These are phyloP conservation scores for Hypoxylon fragiforme DNA, from an alignment of 495 filamentous ascomycete species.

Conservation along the genomic window DNA sequence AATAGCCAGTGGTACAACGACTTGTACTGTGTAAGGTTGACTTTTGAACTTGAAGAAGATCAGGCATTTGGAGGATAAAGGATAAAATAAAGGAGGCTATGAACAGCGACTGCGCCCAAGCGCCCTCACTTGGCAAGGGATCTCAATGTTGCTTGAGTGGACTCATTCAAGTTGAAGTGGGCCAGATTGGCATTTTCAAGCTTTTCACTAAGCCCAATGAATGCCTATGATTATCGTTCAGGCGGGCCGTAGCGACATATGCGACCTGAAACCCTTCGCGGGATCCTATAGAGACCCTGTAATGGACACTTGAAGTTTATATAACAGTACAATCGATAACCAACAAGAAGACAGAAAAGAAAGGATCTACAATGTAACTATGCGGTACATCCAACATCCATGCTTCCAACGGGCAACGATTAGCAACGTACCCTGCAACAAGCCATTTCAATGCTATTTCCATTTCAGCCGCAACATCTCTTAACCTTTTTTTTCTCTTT, in stretches of 20 bases:
- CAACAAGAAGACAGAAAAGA: too few species aligned
- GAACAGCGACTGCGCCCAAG: background rate
- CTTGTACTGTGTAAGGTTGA: too few species aligned
- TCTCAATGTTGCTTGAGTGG: background rate
- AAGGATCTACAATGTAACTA: too few species aligned
- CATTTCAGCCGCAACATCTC: constrained; percentile 6
- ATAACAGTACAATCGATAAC: background rate
- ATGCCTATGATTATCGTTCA: background rate
- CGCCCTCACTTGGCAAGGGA: background rate
- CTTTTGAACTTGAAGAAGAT: too few species aligned
- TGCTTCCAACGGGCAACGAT: too few species aligned
- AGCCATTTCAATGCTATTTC: constrained; percentile 8
- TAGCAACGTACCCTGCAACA: background rate
- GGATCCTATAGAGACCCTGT: background rate
- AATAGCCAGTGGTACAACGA: too few species aligned
- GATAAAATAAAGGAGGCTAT: background rate
- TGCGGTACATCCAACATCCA: too few species aligned
- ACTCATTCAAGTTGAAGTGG: background rate
- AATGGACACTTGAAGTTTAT: background rate
- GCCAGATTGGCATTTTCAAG: background rate
- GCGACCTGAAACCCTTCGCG: too few species aligned
- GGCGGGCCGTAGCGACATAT: constrained; percentile 5
- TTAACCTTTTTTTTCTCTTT: constrained; percentile 3
- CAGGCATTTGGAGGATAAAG: too few species aligned
- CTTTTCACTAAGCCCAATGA: constrained; percentile 1